Conservation (phyloP, 148 eudicot genomes). For the Nyssa sinensis region DNA sequence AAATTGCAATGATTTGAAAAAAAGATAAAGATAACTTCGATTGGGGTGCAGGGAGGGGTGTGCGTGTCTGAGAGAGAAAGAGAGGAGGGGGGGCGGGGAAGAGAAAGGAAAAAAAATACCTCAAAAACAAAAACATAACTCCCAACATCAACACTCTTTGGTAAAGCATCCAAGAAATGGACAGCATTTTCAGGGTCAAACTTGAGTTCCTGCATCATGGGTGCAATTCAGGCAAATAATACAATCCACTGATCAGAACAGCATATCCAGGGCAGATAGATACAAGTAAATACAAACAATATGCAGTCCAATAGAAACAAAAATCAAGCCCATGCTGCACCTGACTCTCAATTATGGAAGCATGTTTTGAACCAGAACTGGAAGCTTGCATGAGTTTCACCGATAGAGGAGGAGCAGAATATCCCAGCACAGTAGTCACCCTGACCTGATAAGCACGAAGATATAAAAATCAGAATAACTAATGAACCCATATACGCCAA, state of each 20-base stretch:
- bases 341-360: slow-evolving; percentile 70
- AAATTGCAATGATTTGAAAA: not conserved
- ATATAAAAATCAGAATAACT: not conserved
- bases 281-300: not conserved
- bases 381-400: slow-evolving; percentile 74
- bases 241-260: slow-evolving; percentile 4
- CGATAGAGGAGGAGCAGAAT: slow-evolving; percentile 66
- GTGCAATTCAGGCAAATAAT: not conserved
- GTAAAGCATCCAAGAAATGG: slow-evolving; percentile 73
- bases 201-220: slow-evolving; percentile 61
- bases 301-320: not conserved
- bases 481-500: not conserved
- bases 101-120: slow-evolving; percentile 34
- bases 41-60: no score
- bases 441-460: slow-evolving; percentile 51
- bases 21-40: slow-evolving; percentile 8
- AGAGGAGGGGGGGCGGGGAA: not conserved
- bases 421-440: slow-evolving; percentile 82
- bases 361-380: slow-evolving; percentile 61
- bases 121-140: slow-evolving; percentile 68
- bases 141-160: slow-evolving; percentile 69
- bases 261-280: not conserved
- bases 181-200: slow-evolving; percentile 54
- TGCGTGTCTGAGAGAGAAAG: not conserved
- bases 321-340: slow-evolving; percentile 26